Evolutionary conservation across 2,329 filamentous ascomycete species (phyloP).

Genomic region (Apiospora phragmitis): DNA sequence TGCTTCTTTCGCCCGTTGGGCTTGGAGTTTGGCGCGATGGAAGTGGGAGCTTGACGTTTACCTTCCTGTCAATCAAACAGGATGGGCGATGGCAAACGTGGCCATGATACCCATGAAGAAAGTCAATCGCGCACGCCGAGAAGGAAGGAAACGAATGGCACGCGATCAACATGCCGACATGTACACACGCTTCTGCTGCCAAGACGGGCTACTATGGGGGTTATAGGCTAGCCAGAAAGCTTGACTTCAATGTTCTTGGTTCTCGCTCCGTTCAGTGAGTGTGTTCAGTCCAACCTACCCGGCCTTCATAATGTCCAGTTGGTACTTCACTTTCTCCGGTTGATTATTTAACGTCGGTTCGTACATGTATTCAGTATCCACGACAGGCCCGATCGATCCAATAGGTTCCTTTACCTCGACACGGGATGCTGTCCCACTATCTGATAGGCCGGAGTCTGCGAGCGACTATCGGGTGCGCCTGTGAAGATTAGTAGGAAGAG

Average conservation of each 20-base stretch:
- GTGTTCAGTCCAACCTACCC: neutral
- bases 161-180: neutral
- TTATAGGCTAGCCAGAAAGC: neutral
- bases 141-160: neutral
- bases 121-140: neutral
- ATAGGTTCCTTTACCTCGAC: neutral
- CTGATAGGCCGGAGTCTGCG: neutral
- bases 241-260: neutral
- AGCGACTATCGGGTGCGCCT: neutral
- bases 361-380: neutral
- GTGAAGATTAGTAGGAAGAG: too few relatives aligned
- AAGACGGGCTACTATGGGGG: neutral
- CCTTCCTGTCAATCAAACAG: neutral
- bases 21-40: neutral
- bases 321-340: too few relatives aligned
- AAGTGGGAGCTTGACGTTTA: neutral
- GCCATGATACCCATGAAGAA: neutral
- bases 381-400: slow-evolving; percentile 8
- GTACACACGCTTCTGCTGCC: neutral
- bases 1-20: neutral
- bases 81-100: neutral
- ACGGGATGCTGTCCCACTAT: neutral
- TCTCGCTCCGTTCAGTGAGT: too few relatives aligned
- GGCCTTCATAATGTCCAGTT: too few relatives aligned
- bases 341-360: neutral